Conservation (phyloP, 352 stramenopile genomes). For the Hyphochytrium catenoides region DNA sequence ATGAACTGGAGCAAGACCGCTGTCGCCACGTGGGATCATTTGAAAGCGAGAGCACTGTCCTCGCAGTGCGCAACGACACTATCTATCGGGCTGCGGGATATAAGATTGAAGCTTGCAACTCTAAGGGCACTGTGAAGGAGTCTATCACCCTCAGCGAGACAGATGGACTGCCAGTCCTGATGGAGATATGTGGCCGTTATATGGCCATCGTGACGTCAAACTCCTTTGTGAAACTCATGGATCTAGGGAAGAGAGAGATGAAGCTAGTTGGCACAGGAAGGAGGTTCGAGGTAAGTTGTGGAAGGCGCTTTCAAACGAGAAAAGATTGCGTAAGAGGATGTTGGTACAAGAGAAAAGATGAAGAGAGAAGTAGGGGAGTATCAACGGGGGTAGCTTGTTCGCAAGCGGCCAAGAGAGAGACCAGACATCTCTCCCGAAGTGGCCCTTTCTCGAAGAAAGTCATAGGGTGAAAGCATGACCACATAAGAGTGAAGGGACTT, state of each 20-base stretch:
- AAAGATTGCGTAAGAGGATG: not conserved
- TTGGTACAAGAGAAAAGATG: constrained; percentile 11
- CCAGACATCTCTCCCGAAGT: too few relatives aligned
- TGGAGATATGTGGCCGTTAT: constrained; percentile 69
- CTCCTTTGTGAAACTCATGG: constrained; percentile 58
- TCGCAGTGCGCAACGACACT: constrained; percentile 53
- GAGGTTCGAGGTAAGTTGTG: constrained; percentile 17
- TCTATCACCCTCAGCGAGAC: constrained; percentile 65
- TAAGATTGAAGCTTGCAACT: constrained; percentile 63
- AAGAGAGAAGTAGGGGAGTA: constrained; percentile 19
- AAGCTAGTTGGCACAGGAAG: constrained; percentile 63
- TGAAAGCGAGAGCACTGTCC: constrained; percentile 32
- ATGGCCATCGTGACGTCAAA: constrained; percentile 61
- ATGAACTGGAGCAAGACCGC: constrained; percentile 38
- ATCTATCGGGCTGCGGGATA: constrained; percentile 58
- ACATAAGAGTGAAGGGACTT: too few relatives aligned
- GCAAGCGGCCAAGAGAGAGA: too few relatives aligned
- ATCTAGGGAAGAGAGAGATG: constrained; percentile 49
- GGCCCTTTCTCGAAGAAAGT: too few relatives aligned
- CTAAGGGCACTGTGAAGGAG: constrained; percentile 57
- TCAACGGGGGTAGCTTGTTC: too few relatives aligned
- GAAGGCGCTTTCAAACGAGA: constrained; percentile 7
- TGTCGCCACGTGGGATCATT: constrained; percentile 29
- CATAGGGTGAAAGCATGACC: too few relatives aligned
- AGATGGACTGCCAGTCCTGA: constrained; percentile 44